A percentile compares a stretch with the other conserved stretches of the same genome.
phyloP scores from a whole-genome alignment of 179 eudicot species.

The Amaranthus tricolor region DNA sequence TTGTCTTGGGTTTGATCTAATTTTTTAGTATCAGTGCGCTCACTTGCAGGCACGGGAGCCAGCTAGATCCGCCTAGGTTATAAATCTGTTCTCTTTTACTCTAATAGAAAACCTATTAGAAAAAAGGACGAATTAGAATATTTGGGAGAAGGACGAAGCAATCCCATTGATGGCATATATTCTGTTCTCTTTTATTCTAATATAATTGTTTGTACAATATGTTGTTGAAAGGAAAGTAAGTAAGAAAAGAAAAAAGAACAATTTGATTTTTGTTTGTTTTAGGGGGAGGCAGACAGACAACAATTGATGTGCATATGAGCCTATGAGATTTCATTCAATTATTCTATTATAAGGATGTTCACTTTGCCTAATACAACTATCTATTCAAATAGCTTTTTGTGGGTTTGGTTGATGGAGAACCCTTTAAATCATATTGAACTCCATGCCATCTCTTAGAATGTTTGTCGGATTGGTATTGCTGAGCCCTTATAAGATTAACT shows the following conservation, averaged over 20 bases:
- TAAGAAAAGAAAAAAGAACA: not conserved
- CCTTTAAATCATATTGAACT: not conserved
- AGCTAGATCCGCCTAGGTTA: too few relatives aligned
- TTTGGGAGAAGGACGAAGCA: slow-evolving; percentile 1
- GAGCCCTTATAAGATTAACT: not conserved
- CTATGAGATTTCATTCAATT: not conserved
- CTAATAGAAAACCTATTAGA: not conserved
- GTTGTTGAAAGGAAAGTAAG: not conserved
- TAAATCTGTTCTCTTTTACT: not conserved
- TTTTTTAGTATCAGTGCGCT: too few relatives aligned
- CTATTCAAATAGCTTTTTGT: too few relatives aligned
- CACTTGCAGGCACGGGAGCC: too few relatives aligned
- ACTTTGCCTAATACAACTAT: not conserved
- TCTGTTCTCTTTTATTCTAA: not conserved
- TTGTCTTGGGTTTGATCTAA: too few relatives aligned
- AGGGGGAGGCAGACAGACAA: not conserved
- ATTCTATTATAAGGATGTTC: not conserved
- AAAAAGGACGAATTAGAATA: not conserved
- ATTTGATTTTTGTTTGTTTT: not conserved
- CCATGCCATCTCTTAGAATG: not conserved
- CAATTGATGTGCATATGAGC: not conserved
- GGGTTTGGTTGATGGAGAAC: too few relatives aligned
- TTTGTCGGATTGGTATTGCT: not conserved
- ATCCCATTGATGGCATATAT: not conserved
- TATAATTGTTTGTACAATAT: not conserved